A percentile compares a stretch with the other conserved stretches of the same genome.
Conservation (phyloP, 2,329 filamentous ascomycete species). For the Dactylonectria estremocensis region DNA sequence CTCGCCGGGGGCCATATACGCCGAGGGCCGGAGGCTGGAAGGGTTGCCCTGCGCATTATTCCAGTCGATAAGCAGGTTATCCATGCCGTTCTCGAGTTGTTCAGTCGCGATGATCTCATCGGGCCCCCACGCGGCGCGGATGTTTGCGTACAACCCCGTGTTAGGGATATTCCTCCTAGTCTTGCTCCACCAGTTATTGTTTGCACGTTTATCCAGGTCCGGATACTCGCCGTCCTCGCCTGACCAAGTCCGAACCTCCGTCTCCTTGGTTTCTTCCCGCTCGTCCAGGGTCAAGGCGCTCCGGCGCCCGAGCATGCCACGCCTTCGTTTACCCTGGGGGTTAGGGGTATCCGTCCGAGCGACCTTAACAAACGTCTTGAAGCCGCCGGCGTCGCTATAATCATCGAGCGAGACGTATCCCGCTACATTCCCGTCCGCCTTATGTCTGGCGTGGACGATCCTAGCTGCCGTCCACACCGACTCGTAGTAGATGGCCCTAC, state of each 20-base stretch:
- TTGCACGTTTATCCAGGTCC: neutral
- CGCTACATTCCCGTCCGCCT: neutral
- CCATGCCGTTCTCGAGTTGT: conserved; percentile 2
- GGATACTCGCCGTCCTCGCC: neutral
- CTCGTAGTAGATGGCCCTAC: conserved; percentile 1
- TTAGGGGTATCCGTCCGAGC: neutral
- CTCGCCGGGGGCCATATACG: conserved; percentile 1
- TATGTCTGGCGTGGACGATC: neutral
- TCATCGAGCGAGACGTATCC: neutral
- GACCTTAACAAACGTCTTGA: conserved; percentile 1
- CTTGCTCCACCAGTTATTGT: neutral
- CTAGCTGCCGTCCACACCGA: conserved; percentile 2
- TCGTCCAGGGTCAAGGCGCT: neutral
- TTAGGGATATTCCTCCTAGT: neutral
- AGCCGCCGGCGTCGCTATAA: neutral
- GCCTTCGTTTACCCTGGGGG: neutral
- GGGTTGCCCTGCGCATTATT: neutral
- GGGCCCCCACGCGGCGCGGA: neutral
- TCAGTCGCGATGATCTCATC: neutral
- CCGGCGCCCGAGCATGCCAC: neutral
- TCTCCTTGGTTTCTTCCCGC: neutral
- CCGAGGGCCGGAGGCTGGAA: neutral
- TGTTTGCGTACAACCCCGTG: neutral
- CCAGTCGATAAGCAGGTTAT: neutral
- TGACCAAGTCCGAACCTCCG: neutral